Conservation (phyloP, 2,329 filamentous ascomycete genomes). For the Pseudogymnoascus sp. region DNA sequence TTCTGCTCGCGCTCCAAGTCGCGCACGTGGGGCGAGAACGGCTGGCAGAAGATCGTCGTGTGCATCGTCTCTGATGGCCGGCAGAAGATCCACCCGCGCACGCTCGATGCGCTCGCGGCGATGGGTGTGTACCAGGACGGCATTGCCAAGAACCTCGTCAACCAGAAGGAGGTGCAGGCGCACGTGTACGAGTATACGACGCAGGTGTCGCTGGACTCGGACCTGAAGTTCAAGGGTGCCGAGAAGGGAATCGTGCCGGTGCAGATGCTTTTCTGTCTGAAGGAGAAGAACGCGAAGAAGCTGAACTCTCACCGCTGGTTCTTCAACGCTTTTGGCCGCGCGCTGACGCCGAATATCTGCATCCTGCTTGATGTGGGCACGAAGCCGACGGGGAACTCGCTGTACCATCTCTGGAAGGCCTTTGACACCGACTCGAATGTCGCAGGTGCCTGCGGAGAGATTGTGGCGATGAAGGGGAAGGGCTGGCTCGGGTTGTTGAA, state of each 20-base stretch:
- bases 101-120: slow-evolving; percentile 85
- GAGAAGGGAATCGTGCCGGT: slow-evolving; percentile 98
- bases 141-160: slow-evolving; percentile 97
- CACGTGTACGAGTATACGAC: slow-evolving; percentile 99
- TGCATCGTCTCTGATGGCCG: slow-evolving; percentile 94
- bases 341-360: slow-evolving; percentile 91
- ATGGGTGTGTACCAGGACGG: slow-evolving; percentile 98
- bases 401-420: slow-evolving; percentile 99
- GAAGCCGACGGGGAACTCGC: slow-evolving; percentile 74
- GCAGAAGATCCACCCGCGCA: slow-evolving; percentile 86
- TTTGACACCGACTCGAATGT: slow-evolving; percentile 98
- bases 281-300: slow-evolving; percentile 96
- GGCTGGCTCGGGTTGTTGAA: slow-evolving; percentile 79
- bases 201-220: slow-evolving; percentile 89
- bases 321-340: slow-evolving; percentile 93
- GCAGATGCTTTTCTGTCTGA: slow-evolving; percentile 97
- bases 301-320: slow-evolving; percentile 98
- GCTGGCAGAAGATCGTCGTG: slow-evolving; percentile 99
- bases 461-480: slow-evolving; percentile 92
- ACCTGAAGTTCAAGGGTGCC: slow-evolving; percentile 96
- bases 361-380: slow-evolving; percentile 96
- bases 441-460: slow-evolving; percentile 92
- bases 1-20: slow-evolving; percentile 91
- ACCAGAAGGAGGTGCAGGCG: slow-evolving; percentile 87
- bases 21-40: slow-evolving; percentile 90